Percentiles rank a stretch among this genome's conserved stretches.
phyloP scores from a whole-genome alignment of 306 rosid genomes.

The Vigna hirtella region DNA sequence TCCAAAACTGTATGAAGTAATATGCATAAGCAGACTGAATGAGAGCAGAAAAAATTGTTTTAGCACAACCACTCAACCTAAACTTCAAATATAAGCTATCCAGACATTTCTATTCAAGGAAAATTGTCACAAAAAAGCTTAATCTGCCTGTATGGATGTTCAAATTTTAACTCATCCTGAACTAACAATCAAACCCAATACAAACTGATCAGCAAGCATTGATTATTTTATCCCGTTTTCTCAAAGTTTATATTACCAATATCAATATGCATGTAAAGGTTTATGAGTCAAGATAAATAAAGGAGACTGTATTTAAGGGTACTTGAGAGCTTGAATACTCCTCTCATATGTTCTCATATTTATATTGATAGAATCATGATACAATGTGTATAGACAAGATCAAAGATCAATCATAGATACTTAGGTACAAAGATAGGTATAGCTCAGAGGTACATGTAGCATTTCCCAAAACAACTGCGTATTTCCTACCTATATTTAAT shows the following conservation, averaged over 20 bases:
- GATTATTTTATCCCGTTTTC: not conserved
- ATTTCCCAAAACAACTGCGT: too few relatives aligned
- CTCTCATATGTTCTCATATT: too few relatives aligned
- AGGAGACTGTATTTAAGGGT: too few relatives aligned
- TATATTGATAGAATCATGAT: too few relatives aligned
- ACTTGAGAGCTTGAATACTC: too few relatives aligned
- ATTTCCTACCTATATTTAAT: too few relatives aligned
- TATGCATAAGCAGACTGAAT: conserved; percentile 26
- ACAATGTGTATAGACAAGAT: too few relatives aligned
- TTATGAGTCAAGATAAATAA: not conserved
- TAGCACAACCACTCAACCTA: conserved; percentile 14
- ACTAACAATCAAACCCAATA: not conserved
- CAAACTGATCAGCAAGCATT: conserved; percentile 12
- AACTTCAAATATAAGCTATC: conserved; percentile 27
- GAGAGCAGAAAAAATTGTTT: not conserved
- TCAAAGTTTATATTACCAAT: not conserved
- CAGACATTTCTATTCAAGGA: conserved; percentile 9
- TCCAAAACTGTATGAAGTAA: conserved; percentile 3
- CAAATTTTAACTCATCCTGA: conserved; percentile 4
- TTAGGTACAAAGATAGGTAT: too few relatives aligned
- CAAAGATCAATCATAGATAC: too few relatives aligned
- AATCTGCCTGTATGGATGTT: not conserved
- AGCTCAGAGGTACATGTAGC: too few relatives aligned
- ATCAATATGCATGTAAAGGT: not conserved
- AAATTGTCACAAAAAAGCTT: not conserved